Percentiles rank a stretch among this genome's conserved stretches.
Evolutionary conservation across 2,329 filamentous ascomycete genomes (phyloP).

Genomic region (Talaromyces sp.): DNA sequence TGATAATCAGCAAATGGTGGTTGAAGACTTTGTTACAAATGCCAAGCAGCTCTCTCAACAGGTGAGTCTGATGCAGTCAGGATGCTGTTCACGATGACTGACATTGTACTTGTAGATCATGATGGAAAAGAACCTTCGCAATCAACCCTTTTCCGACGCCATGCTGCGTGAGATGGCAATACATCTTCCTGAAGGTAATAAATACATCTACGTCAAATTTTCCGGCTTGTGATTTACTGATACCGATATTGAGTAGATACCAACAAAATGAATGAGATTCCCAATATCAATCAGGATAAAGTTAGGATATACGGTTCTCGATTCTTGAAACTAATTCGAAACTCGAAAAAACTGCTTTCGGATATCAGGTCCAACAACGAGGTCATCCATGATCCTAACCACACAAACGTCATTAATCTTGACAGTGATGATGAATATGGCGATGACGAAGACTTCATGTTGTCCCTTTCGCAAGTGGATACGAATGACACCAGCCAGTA

Average conservation of each 20-base stretch:
- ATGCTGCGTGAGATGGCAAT: conserved; percentile 50
- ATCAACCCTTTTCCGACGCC: conserved; percentile 46
- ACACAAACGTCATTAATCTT: conserved; percentile 46
- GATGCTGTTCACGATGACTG: not conserved
- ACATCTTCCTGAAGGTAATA: conserved; percentile 42
- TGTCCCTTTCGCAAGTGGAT: conserved; percentile 24
- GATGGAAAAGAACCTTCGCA: conserved; percentile 43
- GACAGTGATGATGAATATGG: conserved; percentile 42
- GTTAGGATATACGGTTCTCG: conserved; percentile 43
- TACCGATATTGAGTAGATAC: conserved; percentile 31
- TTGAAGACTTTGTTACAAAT: conserved; percentile 47
- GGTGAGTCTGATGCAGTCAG: conserved; percentile 27
- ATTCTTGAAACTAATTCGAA: conserved; percentile 42
- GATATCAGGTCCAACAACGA: conserved; percentile 48
- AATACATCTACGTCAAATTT: conserved; percentile 8
- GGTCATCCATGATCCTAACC: conserved; percentile 43
- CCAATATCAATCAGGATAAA: conserved; percentile 45
- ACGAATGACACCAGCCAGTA: conserved; percentile 30
- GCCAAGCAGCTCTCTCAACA: conserved; percentile 45
- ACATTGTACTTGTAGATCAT: conserved; percentile 35
- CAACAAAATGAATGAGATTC: conserved; percentile 38
- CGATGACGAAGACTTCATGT: conserved; percentile 31
- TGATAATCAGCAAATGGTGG: conserved; percentile 42
- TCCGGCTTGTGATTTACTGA: not conserved
- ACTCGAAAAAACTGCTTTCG: conserved; percentile 39